phyloP scores from a whole-genome alignment of 1,284 basidiomycete species.

The Boletus chippewaensis region DNA sequence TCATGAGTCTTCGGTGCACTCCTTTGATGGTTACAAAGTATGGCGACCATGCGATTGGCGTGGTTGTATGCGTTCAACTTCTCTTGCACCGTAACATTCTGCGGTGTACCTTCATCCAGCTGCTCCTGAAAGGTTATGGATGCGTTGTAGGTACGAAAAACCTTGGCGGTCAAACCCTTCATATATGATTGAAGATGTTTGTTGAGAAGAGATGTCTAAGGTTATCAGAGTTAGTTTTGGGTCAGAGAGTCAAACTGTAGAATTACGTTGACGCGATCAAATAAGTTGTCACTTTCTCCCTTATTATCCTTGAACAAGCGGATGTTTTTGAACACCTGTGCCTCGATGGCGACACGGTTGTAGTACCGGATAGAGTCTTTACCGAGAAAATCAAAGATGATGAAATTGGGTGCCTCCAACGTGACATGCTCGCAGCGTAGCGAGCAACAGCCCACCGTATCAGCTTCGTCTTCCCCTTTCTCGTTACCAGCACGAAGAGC shows the following conservation, averaged over 20 bases:
- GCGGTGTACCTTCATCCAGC: constrained; percentile 69
- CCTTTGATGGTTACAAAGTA: constrained; percentile 97
- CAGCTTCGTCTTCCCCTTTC: constrained; percentile 96
- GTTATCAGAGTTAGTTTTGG: constrained; percentile 8
- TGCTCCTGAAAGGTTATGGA: constrained; percentile 91
- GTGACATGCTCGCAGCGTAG: constrained; percentile 93
- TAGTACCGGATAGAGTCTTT: constrained; percentile 98
- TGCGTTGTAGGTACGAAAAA: constrained; percentile 98
- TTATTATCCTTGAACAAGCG: constrained; percentile 89
- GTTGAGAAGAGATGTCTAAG: constrained; percentile 77
- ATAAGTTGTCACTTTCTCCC: constrained; percentile 81
- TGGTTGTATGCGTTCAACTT: constrained; percentile 94
- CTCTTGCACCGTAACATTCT: constrained; percentile 75
- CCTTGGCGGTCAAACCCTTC: constrained; percentile 95
- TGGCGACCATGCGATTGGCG: constrained; percentile 91
- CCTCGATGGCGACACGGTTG: constrained; percentile 80
- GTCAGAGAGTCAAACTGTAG: constrained; percentile 2
- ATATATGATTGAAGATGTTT: constrained; percentile 88
- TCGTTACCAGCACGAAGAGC: constrained; percentile 97
- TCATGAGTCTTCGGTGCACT: constrained; percentile 87
- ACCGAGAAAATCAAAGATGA: constrained; percentile 93
- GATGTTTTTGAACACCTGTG: constrained; percentile 88
- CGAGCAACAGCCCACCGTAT: constrained; percentile 96
- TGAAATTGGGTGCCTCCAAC: constrained; percentile 74
- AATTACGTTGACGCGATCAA: constrained; percentile 86